Conservation (phyloP, 108 stramenopile genomes). For the Cyclostephanos tholiformis region DNA sequence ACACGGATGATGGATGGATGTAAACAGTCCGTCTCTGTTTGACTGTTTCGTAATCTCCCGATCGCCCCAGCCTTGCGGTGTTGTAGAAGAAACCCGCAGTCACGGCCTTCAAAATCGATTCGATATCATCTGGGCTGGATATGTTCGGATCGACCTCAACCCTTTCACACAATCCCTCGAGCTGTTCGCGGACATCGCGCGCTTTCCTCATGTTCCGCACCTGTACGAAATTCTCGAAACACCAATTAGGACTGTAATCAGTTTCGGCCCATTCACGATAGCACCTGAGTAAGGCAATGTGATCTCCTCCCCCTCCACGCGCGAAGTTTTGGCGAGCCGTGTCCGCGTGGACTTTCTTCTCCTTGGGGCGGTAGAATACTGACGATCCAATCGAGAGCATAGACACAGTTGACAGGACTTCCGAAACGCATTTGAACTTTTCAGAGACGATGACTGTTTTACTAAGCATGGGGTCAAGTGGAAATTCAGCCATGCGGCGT, state of each 20-base stretch:
- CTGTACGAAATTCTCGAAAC: constrained; percentile 99
- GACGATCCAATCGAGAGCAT: constrained; percentile 95
- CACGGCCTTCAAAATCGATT: constrained; percentile 88
- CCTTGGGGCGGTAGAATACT: constrained; percentile 97
- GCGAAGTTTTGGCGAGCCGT: constrained; percentile 97
- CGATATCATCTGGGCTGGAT: constrained; percentile 75
- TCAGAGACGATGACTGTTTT: constrained; percentile 95
- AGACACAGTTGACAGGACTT: constrained; percentile 91
- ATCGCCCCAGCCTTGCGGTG: constrained; percentile 85
- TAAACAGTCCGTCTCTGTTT: constrained; percentile 94
- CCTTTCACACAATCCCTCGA: constrained; percentile 96
- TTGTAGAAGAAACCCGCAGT: constrained; percentile 99
- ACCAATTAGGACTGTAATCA: constrained; percentile 96
- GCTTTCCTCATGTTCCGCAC: constrained; percentile 93
- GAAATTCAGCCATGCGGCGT: constrained; percentile 98
- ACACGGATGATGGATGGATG: constrained; percentile 95
- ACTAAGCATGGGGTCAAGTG: constrained; percentile 97
- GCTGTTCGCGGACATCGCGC: constrained; percentile 97
- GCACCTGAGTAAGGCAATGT: constrained; percentile 87
- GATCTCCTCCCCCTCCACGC: constrained; percentile 97
- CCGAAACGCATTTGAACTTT: constrained; percentile 92
- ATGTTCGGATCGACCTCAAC: constrained; percentile 92
- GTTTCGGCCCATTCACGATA: constrained; percentile 95
- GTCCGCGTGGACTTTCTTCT: constrained; percentile 97
- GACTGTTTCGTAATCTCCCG: constrained; percentile 96